Evolutionary conservation across 371 early-diverging fungal genomes (phyloP).

Genomic region (Mucor ambiguus): DNA sequence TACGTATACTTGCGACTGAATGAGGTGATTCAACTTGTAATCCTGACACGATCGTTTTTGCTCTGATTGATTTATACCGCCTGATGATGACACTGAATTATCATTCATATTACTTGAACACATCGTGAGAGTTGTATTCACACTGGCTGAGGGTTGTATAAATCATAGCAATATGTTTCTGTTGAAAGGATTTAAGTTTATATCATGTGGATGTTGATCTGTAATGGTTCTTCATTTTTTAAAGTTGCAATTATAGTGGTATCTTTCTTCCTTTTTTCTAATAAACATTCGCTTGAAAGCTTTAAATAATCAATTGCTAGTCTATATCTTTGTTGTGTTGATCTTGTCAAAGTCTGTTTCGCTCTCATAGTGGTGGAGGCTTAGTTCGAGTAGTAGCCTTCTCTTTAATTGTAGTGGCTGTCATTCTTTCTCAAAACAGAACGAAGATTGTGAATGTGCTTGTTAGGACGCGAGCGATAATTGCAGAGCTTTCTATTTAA

Average conservation of each 20-base stretch:
- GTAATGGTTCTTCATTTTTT: not conserved
- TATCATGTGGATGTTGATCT: not conserved
- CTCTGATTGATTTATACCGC: not conserved
- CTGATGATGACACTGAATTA: constrained; percentile 22
- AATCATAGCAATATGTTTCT: not conserved
- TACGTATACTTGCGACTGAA: not conserved
- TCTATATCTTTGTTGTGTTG: too few species aligned
- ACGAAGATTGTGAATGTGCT: too few species aligned
- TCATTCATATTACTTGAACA: constrained; percentile 14
- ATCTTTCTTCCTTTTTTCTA: too few species aligned
- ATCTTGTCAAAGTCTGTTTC: too few species aligned
- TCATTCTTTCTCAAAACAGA: too few species aligned
- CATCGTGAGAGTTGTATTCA: constrained; percentile 31
- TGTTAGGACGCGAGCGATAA: too few species aligned
- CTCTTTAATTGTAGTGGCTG: too few species aligned
- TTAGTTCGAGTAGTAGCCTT: too few species aligned
- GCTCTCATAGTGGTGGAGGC: too few species aligned
- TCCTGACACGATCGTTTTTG: not conserved
- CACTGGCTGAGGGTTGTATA: constrained; percentile 29
- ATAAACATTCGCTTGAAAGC: too few species aligned
- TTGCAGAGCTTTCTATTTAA: too few species aligned
- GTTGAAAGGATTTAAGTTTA: not conserved
- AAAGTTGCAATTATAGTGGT: not conserved
- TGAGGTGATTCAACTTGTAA: not conserved
- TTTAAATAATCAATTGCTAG: too few species aligned